A percentile compares a stretch with the other conserved stretches of the same genome.
Conservation (phyloP, 2,329 filamentous ascomycete species). For the Metarhizium album region DNA sequence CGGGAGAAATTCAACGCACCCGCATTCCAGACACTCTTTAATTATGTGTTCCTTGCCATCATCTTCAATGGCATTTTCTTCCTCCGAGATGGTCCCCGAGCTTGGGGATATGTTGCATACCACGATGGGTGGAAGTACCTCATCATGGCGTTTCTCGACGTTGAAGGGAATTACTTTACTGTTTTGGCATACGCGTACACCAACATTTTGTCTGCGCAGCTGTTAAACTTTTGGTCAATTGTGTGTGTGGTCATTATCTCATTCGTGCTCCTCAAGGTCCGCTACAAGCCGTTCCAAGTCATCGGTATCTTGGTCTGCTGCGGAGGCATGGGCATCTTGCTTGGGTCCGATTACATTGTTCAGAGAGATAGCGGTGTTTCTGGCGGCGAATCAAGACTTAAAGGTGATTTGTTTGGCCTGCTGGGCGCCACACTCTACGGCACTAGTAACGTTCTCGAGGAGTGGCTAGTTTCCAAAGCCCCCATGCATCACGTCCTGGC, state of each 20-base stretch:
- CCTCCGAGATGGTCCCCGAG: constrained; percentile 65
- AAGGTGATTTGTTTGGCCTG: constrained; percentile 87
- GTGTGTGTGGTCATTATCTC: constrained; percentile 82
- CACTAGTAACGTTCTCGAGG: constrained; percentile 81
- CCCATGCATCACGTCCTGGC: constrained; percentile 90
- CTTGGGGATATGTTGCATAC: constrained; percentile 52
- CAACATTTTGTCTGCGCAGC: constrained; percentile 82
- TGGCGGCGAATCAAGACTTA: constrained; percentile 56
- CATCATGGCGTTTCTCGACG: constrained; percentile 85
- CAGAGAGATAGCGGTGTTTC: constrained; percentile 61
- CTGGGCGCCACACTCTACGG: constrained; percentile 87
- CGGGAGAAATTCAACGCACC: constrained; percentile 65
- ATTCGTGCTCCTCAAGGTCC: constrained; percentile 71
- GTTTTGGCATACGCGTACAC: constrained; percentile 90
- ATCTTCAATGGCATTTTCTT: constrained; percentile 76
- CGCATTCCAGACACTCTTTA: constrained; percentile 92
- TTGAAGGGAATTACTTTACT: constrained; percentile 96
- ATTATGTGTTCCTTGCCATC: constrained; percentile 73
- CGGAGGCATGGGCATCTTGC: constrained; percentile 78
- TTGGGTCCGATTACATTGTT: constrained; percentile 72
- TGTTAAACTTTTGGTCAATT: constrained; percentile 99
- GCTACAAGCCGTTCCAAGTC: constrained; percentile 82
- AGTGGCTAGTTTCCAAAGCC: constrained; percentile 80
- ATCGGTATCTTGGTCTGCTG: constrained; percentile 81
- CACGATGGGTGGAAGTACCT: constrained; percentile 88